Evolutionary conservation across 345 rosid genomes (phyloP).

Genomic region (Citrus medica): DNA sequence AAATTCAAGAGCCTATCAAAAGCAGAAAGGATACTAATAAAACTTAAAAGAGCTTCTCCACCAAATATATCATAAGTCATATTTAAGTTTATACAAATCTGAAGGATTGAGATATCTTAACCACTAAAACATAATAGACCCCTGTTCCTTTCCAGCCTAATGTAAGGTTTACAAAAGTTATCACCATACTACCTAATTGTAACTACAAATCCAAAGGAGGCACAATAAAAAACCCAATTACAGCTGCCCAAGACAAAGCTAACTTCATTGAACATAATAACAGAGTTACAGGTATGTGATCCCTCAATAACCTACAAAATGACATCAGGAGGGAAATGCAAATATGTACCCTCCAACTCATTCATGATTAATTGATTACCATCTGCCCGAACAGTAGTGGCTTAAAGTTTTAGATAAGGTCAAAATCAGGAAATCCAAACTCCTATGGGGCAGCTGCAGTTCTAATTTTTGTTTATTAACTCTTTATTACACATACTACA

Average conservation of each 20-base stretch:
- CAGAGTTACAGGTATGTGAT: background rate
- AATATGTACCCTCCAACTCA: background rate
- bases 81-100: background rate
- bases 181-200: background rate
- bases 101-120: background rate
- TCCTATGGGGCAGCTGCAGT: background rate
- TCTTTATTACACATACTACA: background rate
- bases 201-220: background rate
- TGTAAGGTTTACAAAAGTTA: background rate
- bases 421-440: background rate
- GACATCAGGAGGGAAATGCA: background rate
- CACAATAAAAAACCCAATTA: background rate
- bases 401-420: background rate
- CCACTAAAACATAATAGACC: background rate
- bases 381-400: background rate
- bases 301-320: background rate
- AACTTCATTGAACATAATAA: too few relatives aligned
- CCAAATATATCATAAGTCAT: background rate
- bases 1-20: background rate
- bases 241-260: background rate
- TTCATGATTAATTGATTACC: background rate
- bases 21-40: background rate
- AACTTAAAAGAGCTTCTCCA: background rate
- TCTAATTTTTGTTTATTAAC: background rate
- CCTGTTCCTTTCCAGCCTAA: background rate